These are phyloP conservation scores for Solanum stenotomum DNA, from an alignment of 257 asterid genomes.

Conservation along the genomic window DNA sequence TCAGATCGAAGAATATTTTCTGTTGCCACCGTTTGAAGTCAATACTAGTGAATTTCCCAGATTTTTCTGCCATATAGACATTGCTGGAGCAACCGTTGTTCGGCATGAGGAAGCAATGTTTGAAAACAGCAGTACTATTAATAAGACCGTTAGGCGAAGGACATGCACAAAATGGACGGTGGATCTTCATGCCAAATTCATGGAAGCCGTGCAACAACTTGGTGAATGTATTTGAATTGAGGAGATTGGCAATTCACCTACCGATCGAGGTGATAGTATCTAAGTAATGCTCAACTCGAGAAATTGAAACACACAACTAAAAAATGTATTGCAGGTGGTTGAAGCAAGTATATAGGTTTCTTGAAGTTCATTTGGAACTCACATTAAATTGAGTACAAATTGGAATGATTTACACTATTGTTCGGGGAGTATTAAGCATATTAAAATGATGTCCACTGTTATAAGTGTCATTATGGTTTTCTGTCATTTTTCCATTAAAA, in stretches of 20 bases:
- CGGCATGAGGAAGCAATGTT: too few relatives aligned
- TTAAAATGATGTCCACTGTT: background rate
- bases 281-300: too few relatives aligned
- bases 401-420: too few relatives aligned
- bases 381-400: background rate
- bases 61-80: too few relatives aligned
- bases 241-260: background rate
- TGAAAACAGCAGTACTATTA: too few relatives aligned
- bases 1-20: too few relatives aligned
- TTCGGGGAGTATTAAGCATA: background rate
- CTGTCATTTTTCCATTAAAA: background rate
- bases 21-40: background rate
- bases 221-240: background rate
- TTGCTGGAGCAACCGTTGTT: too few relatives aligned
- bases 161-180: background rate
- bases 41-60: too few relatives aligned
- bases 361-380: too few relatives aligned
- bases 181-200: background rate
- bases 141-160: background rate
- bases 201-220: background rate
- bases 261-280: background rate
- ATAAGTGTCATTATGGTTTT: background rate
- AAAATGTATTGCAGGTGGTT: too few relatives aligned
- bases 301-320: too few relatives aligned
- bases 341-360: too few relatives aligned